phyloP scores from a whole-genome alignment of 768 basidiomycete species.

The Amanita jacksonii region DNA sequence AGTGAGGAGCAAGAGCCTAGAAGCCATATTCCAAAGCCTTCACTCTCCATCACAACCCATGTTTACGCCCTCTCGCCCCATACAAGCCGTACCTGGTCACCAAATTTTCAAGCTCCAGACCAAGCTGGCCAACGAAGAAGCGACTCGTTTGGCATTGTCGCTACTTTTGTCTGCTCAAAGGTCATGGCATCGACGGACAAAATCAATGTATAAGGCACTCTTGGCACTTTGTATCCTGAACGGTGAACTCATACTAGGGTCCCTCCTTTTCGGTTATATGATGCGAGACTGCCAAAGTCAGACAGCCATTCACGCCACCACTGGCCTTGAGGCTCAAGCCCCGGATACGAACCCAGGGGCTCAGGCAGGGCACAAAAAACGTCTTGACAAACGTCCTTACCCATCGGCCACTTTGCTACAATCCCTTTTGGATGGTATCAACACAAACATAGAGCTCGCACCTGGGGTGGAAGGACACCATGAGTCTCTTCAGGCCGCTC shows the following conservation, averaged over 20 bases:
- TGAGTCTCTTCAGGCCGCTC: slow-evolving; percentile 22
- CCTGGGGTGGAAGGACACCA: slow-evolving; percentile 12
- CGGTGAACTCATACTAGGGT: slow-evolving; percentile 72
- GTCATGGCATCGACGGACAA: slow-evolving; percentile 43
- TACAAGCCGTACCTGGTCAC: background rate
- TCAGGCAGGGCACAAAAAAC: too few species aligned
- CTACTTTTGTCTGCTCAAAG: slow-evolving; percentile 46
- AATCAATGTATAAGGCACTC: slow-evolving; percentile 51
- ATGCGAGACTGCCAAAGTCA: slow-evolving; percentile 53
- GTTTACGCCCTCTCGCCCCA: slow-evolving; percentile 22
- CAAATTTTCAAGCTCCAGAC: slow-evolving; percentile 7
- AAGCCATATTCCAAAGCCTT: slow-evolving; percentile 29
- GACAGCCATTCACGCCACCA: slow-evolving; percentile 10
- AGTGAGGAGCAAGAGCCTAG: slow-evolving; percentile 40
- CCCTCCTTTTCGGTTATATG: slow-evolving; percentile 55
- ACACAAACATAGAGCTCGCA: slow-evolving; percentile 21
- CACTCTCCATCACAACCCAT: slow-evolving; percentile 42
- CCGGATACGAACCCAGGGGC: too few species aligned
- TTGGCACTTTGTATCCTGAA: slow-evolving; percentile 61
- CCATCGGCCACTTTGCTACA: slow-evolving; percentile 10
- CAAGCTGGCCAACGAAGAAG: slow-evolving; percentile 24
- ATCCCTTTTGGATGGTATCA: slow-evolving; percentile 24
- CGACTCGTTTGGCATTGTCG: slow-evolving; percentile 40
- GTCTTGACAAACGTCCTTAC: background rate
- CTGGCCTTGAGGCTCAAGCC: too few species aligned